These are phyloP conservation scores for Globisporangium spinosum DNA, from an alignment of 352 stramenopile genomes.

Conservation along the genomic window DNA sequence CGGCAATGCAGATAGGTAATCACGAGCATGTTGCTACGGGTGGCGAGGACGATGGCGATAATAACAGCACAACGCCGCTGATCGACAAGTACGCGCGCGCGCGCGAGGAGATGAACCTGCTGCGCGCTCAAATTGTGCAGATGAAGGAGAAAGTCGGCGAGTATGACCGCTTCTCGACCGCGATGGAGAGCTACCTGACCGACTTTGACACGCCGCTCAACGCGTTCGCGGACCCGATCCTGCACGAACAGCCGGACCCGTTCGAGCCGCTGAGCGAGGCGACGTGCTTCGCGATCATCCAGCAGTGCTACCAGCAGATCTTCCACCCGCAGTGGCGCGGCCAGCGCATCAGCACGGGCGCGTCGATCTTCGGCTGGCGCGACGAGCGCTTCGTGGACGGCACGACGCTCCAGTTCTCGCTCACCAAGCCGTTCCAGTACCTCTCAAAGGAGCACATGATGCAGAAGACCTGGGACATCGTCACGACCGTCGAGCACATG, in stretches of 20 bases:
- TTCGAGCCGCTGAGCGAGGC: slow-evolving; percentile 25
- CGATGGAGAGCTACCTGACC: slow-evolving; percentile 30
- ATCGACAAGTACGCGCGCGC: slow-evolving; percentile 27
- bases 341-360: slow-evolving; percentile 36
- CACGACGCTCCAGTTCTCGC: slow-evolving; percentile 43
- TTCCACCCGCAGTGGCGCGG: slow-evolving; percentile 35
- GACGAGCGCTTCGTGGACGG: slow-evolving; percentile 50
- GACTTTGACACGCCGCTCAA: slow-evolving; percentile 25
- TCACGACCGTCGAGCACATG: slow-evolving; percentile 49
- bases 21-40: too few relatives aligned
- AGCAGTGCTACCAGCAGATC: slow-evolving; percentile 49
- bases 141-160: slow-evolving; percentile 34
- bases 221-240: slow-evolving; percentile 2
- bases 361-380: slow-evolving; percentile 44
- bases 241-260: slow-evolving; percentile 3
- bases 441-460: slow-evolving; percentile 35
- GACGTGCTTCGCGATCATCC: slow-evolving; percentile 44
- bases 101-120: slow-evolving; percentile 27
- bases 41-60: not conserved
- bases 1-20: slow-evolving; percentile 7
- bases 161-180: slow-evolving; percentile 40
- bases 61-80: slow-evolving; percentile 11
- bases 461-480: slow-evolving; percentile 47
- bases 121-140: slow-evolving; percentile 31
- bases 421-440: slow-evolving; percentile 31